Evolutionary conservation across 257 asterid genomes (phyloP).

Genomic region (Gardenia jasminoides): DNA sequence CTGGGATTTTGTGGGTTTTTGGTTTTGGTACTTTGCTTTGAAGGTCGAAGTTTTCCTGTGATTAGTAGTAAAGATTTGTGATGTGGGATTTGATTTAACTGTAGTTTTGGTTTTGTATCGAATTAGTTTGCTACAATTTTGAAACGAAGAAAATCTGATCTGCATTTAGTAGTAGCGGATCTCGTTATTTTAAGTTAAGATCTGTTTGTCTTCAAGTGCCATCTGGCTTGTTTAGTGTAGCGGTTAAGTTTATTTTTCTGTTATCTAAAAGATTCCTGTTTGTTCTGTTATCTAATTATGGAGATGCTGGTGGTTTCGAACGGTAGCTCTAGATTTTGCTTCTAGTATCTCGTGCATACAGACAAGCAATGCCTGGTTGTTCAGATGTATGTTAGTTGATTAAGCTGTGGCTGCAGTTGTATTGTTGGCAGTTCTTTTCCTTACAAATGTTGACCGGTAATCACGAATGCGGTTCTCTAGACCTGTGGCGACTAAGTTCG

Average conservation of each 20-base stretch:
- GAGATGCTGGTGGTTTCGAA: neutral
- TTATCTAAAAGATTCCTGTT: slow-evolving; percentile 2
- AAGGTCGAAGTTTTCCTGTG: neutral
- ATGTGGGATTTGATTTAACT: slow-evolving; percentile 1
- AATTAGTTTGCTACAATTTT: too few relatives aligned
- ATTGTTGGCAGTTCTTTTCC: neutral
- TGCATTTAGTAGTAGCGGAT: neutral
- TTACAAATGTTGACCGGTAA: neutral
- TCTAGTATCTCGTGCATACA: neutral
- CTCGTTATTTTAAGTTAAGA: slow-evolving; percentile 1
- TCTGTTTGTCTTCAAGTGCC: neutral
- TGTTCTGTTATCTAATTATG: neutral
- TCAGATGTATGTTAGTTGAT: neutral
- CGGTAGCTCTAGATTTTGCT: neutral
- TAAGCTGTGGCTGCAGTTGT: neutral
- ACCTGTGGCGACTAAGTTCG: too few relatives aligned
- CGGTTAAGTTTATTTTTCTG: neutral
- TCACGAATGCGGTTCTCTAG: neutral
- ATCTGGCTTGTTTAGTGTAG: neutral
- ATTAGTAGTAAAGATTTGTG: neutral
- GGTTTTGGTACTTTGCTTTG: neutral
- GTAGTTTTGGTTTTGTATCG: neutral
- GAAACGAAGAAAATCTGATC: neutral
- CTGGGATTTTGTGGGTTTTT: neutral
- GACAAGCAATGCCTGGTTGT: neutral